Evolutionary conservation across 495 filamentous ascomycete species (phyloP).

Genomic region (Extremus antarcticus): DNA sequence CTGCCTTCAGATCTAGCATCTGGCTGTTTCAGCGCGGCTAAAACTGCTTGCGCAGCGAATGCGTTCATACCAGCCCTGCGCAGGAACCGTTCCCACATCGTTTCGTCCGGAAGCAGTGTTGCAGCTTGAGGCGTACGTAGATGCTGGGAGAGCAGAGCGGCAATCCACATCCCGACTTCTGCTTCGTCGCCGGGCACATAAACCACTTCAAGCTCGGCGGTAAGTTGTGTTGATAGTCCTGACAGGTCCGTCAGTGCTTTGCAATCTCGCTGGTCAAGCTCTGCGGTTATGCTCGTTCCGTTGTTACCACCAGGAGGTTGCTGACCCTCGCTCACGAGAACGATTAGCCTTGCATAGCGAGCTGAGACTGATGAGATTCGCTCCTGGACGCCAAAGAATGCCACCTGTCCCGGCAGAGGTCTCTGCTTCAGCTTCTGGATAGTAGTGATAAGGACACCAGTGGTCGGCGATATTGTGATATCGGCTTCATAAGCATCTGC

Average conservation of each 20-base stretch:
- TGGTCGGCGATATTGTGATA: conserved; percentile 58
- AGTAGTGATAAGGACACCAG: conserved; percentile 59
- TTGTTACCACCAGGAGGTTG: background rate
- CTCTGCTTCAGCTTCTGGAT: conserved; percentile 65
- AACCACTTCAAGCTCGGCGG: conserved; percentile 34
- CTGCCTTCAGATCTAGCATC: background rate
- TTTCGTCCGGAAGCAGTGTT: conserved; percentile 31
- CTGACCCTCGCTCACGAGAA: conserved; percentile 53
- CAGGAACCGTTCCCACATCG: conserved; percentile 60
- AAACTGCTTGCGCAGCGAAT: conserved; percentile 63
- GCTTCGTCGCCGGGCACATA: conserved; percentile 49
- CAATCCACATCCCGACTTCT: conserved; percentile 48
- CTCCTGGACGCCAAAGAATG: conserved; percentile 41
- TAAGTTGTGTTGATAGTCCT: conserved; percentile 38
- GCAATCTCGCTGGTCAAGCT: conserved; percentile 35
- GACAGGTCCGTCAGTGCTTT: conserved; percentile 45
- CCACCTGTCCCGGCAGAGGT: conserved; percentile 48
- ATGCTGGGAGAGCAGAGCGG: conserved; percentile 34
- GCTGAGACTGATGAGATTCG: conserved; percentile 44
- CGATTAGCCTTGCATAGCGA: conserved; percentile 59
- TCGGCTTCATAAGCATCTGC: conserved; percentile 51
- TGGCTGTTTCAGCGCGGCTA: conserved; percentile 38
- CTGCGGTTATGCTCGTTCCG: background rate
- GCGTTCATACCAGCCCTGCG: conserved; percentile 66
- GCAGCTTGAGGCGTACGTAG: conserved; percentile 5